Percentiles rank a stretch among this genome's conserved stretches.
These are phyloP conservation scores for Populus simonii DNA, from an alignment of 345 rosid genomes.

Conservation along the genomic window DNA sequence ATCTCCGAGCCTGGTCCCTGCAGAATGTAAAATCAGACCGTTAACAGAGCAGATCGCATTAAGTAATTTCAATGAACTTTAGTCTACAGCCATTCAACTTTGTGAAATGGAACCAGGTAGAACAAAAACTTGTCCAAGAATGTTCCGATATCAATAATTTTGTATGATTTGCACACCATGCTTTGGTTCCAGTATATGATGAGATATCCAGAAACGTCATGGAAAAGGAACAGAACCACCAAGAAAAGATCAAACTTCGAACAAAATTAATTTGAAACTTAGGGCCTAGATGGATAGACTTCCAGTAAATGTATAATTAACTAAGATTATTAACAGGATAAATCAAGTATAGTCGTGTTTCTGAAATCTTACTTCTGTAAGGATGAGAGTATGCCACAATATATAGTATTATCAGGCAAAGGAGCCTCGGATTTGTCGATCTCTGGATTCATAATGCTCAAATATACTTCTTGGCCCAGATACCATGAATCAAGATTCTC, in stretches of 20 bases:
- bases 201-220: not conserved
- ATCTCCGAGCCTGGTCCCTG: constrained; percentile 80
- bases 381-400: constrained; percentile 72
- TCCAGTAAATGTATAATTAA: not conserved
- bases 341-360: constrained; percentile 1
- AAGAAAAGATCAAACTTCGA: not conserved
- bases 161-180: not conserved
- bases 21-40: constrained; percentile 4
- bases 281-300: not conserved
- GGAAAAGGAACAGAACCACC: not conserved
- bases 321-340: not conserved
- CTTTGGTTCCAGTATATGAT: not conserved
- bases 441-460: constrained; percentile 72
- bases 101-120: not conserved
- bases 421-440: constrained; percentile 49
- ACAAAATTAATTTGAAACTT: not conserved
- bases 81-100: not conserved
- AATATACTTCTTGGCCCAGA: constrained; percentile 78
- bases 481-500: constrained; percentile 87
- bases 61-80: not conserved
- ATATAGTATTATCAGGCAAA: constrained; percentile 68
- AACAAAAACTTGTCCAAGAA: not conserved
- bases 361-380: constrained; percentile 66
- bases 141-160: not conserved
- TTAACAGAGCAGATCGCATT: not conserved